phyloP scores from a whole-genome alignment of 805 yeast species.

The Cyberlindnera veronae region DNA sequence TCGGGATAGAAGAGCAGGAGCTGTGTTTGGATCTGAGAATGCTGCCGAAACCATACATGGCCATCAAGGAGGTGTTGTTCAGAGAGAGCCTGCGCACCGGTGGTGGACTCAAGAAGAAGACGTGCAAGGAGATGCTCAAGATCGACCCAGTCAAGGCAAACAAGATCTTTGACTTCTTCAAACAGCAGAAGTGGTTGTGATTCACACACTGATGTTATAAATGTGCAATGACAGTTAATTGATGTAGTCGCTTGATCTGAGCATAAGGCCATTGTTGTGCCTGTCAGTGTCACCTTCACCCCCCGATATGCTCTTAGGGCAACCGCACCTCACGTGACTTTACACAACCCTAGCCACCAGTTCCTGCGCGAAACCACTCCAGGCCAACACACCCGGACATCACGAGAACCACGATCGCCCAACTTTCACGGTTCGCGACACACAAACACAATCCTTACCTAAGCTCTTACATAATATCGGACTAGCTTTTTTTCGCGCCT shows the following conservation, averaged over 20 bases:
- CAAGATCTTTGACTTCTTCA: constrained; percentile 88
- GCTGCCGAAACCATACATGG: constrained; percentile 89
- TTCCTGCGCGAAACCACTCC: neutral
- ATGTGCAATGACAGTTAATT: too few relatives aligned
- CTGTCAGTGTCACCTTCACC: too few relatives aligned
- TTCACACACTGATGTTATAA: neutral
- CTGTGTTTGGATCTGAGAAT: constrained; percentile 81
- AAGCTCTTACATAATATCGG: neutral
- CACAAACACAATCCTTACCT: neutral
- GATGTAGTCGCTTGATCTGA: too few relatives aligned
- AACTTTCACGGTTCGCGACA: neutral
- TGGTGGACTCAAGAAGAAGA: constrained; percentile 76
- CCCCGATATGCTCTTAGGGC: too few relatives aligned
- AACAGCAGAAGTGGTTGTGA: constrained; percentile 80
- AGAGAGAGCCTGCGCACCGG: constrained; percentile 83
- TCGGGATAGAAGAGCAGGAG: constrained; percentile 84
- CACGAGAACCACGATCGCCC: neutral
- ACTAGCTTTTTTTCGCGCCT: neutral
- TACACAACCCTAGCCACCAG: neutral
- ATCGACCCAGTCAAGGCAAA: constrained; percentile 86
- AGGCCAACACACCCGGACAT: constrained; percentile 1
- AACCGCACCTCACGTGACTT: too few relatives aligned
- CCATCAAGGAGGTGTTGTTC: constrained; percentile 85
- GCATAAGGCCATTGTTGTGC: too few relatives aligned
- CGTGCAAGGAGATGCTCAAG: constrained; percentile 78